Percentiles rank a stretch among this genome's conserved stretches.
Evolutionary conservation across 768 basidiomycete genomes (phyloP).

Genomic region (Suillus hirtellus): DNA sequence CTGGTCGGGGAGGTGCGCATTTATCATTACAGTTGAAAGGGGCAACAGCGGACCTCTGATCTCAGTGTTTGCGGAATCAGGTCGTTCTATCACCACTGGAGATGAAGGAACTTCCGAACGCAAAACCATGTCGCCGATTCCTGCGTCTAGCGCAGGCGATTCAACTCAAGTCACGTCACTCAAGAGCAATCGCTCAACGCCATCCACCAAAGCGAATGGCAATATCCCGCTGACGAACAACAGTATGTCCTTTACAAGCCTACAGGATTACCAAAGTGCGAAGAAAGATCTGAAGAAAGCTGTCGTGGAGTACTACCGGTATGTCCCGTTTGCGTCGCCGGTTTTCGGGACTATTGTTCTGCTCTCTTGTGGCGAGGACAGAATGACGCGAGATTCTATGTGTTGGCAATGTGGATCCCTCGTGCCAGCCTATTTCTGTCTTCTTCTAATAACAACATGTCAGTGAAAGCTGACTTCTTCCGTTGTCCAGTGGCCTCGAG

Average conservation of each 20-base stretch:
- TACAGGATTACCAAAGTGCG: conserved; percentile 82
- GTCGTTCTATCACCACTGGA: neutral
- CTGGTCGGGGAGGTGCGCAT: conserved; percentile 10
- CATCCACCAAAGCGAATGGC: conserved; percentile 3
- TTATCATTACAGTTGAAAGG: neutral
- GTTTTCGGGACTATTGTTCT: neutral
- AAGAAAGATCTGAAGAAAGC: conserved; percentile 85
- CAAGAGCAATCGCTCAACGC: neutral
- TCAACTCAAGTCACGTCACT: neutral
- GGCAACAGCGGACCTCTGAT: conserved; percentile 2
- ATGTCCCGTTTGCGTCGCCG: conserved; percentile 17
- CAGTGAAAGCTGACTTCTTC: neutral
- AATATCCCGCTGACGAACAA: neutral
- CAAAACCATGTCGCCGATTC: neutral
- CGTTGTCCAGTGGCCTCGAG: conserved; percentile 63
- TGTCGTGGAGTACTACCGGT: conserved; percentile 82
- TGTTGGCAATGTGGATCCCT: neutral
- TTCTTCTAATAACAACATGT: neutral
- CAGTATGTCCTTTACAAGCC: conserved; percentile 38
- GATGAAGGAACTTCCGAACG: neutral
- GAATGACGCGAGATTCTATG: neutral
- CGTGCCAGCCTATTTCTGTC: neutral
- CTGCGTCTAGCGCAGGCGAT: neutral
- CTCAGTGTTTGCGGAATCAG: neutral
- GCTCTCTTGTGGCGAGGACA: neutral